Evolutionary conservation across 768 basidiomycete genomes (phyloP).

Genomic region (Rhodotorula babjevae): DNA sequence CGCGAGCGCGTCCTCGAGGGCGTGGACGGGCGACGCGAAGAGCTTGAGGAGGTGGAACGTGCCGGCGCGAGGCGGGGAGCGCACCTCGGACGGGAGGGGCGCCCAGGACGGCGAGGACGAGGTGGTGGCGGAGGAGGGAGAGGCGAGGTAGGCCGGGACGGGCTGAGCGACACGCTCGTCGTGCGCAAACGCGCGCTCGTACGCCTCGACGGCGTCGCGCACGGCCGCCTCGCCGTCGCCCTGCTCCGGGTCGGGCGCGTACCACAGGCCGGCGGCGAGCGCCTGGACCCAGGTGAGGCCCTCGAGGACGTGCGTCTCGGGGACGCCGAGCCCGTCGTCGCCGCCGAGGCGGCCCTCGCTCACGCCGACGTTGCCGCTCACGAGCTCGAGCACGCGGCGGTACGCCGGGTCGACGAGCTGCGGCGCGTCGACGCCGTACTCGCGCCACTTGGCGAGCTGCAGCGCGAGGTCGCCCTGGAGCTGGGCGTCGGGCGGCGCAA

Average conservation of each 20-base stretch:
- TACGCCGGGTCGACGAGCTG: slow-evolving; percentile 61
- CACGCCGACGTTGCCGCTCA: slow-evolving; percentile 68
- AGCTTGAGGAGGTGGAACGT: slow-evolving; percentile 77
- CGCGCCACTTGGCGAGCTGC: slow-evolving; percentile 78
- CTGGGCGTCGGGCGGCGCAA: slow-evolving; percentile 55
- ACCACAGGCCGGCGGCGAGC: slow-evolving; percentile 89
- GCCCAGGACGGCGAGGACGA: rapidly evolving
- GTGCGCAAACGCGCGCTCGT: slow-evolving; percentile 17
- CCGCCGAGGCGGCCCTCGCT: slow-evolving; percentile 52
- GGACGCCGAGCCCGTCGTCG: slow-evolving; percentile 46
- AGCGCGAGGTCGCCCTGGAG: slow-evolving; percentile 67
- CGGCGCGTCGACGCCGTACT: slow-evolving; percentile 62
- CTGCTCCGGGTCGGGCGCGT: slow-evolving; percentile 51
- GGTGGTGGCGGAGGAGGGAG: background rate
- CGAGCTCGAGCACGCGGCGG: slow-evolving; percentile 73
- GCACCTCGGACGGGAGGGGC: slow-evolving; percentile 8
- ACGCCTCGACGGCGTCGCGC: slow-evolving; percentile 25
- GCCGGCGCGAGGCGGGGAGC: slow-evolving; percentile 54
- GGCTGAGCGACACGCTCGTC: slow-evolving; percentile 14
- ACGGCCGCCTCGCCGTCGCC: slow-evolving; percentile 5
- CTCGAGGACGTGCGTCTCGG: slow-evolving; percentile 60
- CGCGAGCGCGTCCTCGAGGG: slow-evolving; percentile 61
- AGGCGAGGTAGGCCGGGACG: slow-evolving; percentile 36
- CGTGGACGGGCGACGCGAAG: slow-evolving; percentile 61
- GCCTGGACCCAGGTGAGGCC: slow-evolving; percentile 91